Base-by-base conservation (phyloP, 2,329 filamentous ascomycete species). In the Celoporthe dispersa region DNA sequence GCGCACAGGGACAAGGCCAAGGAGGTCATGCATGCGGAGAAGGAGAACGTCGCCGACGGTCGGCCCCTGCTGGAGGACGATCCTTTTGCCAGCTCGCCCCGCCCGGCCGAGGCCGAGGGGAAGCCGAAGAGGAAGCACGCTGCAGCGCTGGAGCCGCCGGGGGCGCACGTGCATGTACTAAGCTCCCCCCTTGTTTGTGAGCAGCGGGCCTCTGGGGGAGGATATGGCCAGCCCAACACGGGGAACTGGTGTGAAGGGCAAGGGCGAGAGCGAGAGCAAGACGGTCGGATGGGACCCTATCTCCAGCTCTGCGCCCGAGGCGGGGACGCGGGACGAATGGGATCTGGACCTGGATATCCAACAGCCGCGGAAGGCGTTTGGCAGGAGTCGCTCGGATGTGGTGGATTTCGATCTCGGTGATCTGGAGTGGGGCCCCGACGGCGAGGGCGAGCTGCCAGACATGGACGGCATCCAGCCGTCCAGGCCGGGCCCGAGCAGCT, bases 241-340 rank as follows among this genome's bases (percentile, higher is more conserved):
- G 6, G 79, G 73, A 61, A 68, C 3, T 3, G 31, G 9, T n/a
- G 19, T 31, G 3, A 66, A 39, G 53, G 53, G 25, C 25, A 59
- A 44, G 37, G 51, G 19, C 19, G 37, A 14, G 22, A 19, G n/a
- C 28, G 55, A 55, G 33, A 35, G 25, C 12, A 57, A 74, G 28
- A 74, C 76, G 5, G 75, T 75, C 3, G 77, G 78, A 0, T 86
- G 84, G 84, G 84, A 86, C 73, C 84, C 84, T 0, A 87, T 87
- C 65, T 87, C 85, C 0, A 87, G 85, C 74, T 87, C 84, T 1
- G 84, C 84, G 4, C 85, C 85, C 0, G 81, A 86, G 61, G 69
- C 70, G 2, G 74, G 71, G 3, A 70, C 68, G 44, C 1, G 65
- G 62, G 68, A 75, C 9, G 69, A 75, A 16, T 71, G 64, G 60